Percentiles rank a stretch among this genome's conserved stretches.
These are phyloP conservation scores for Herpetomonas tarakana DNA, from an alignment of 208 protist species.

Conservation along the genomic window DNA sequence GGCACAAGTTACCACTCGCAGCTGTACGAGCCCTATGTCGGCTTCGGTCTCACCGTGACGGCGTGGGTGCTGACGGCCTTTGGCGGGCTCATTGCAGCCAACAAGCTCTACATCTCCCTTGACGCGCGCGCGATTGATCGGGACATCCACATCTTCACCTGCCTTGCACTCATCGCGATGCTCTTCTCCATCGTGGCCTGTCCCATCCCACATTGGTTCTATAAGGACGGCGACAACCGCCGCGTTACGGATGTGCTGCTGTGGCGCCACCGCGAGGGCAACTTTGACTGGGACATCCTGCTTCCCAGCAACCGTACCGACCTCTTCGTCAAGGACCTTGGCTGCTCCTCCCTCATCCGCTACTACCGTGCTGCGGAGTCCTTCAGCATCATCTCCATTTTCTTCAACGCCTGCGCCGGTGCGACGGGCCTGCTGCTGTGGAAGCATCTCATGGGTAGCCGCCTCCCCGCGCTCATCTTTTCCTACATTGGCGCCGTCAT, in stretches of 20 bases:
- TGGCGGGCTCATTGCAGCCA: conserved; percentile 42
- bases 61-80: conserved; percentile 56
- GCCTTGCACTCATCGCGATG: conserved; percentile 47
- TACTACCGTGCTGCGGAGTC: conserved; percentile 49
- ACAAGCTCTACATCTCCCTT: conserved; percentile 37
- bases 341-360: conserved; percentile 23
- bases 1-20: conserved; percentile 60
- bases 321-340: conserved; percentile 29
- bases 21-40: conserved; percentile 58
- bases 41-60: conserved; percentile 59
- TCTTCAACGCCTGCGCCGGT: conserved; percentile 29
- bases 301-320: conserved; percentile 15
- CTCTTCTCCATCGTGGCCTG: conserved; percentile 51
- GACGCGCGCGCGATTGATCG: conserved; percentile 55
- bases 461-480: conserved; percentile 39
- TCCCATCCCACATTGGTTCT: conserved; percentile 71
- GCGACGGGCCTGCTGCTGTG: conserved; percentile 45
- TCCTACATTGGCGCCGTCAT: conserved; percentile 32
- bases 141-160: conserved; percentile 34
- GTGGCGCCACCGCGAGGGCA: conserved; percentile 36
- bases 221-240: conserved; percentile 52
- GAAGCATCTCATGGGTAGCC: conserved; percentile 38
- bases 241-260: conserved; percentile 52
- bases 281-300: conserved; percentile 49
- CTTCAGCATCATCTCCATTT: conserved; percentile 52